Evolutionary conservation across 352 stramenopile species (phyloP), one percentile per base, ranked within the genome.

Genomic region (Pythium insidiosum): DNA sequence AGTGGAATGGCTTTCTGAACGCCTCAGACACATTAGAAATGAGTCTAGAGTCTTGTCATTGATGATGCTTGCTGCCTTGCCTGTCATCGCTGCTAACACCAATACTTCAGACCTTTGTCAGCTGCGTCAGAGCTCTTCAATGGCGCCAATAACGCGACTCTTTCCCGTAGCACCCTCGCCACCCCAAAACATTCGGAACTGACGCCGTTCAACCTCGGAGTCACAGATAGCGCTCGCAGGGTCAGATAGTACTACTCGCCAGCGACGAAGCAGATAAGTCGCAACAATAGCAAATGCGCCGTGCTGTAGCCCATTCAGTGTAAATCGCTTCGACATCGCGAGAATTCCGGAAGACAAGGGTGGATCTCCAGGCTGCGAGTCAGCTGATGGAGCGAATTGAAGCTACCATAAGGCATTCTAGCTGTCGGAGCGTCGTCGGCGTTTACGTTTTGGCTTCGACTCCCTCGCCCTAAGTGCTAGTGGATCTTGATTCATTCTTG

Each of bases 41-140:
- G 21, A 26, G 2, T 42, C 43, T 0, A 58, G 24, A 13, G 50
- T 58, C 1, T 29, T 28, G 7, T 43, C 50, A 19, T 31, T 37
- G 21, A 58, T 43, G 4, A 58, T 12, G 21, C 18, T 58, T 12
- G 50, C 50, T 16, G 50, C 50, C 13, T 58, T 58, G 1, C 50
- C 43, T 1, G 49, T 57, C 33, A 57, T 30, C 5, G 49, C 49
- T 1, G 34, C 12, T 4, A 42, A 13, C 5, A 42, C 36, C 16
- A 26, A 18, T 7, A 19, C 5, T 6, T 28, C 6, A 23, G 36
- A 19, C 18, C 36, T 6, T 15, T 28, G 18, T 19, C 36, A 42
- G 10, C 18, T 25, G 6, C 36, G 18, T 6, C 36, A 42, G 6
- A 42, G 20, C 15, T 24, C 36, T 28, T 42, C 13, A 4, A 42